These are phyloP conservation scores for Cryptococcus depauperatus DNA, from an alignment of 1,284 basidiomycete genomes.

Conservation along the genomic window DNA sequence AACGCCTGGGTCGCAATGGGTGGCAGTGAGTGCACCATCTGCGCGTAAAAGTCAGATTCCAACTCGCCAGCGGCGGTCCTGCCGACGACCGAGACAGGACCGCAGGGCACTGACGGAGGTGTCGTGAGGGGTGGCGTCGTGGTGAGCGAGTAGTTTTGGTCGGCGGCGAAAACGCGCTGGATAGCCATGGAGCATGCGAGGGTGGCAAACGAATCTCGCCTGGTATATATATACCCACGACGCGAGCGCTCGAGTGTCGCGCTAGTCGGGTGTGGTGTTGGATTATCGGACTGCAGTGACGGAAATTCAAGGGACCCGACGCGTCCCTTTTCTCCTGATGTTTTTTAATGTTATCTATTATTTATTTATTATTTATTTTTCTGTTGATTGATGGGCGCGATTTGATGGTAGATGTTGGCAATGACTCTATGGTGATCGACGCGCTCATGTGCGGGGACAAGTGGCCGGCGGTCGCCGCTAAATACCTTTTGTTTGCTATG, in stretches of 20 bases:
- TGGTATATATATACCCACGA: no score
- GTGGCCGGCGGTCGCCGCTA: no score
- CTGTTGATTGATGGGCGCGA: conserved; percentile 2
- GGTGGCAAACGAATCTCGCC: not conserved
- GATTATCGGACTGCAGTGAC: not conserved
- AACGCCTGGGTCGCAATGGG: not conserved
- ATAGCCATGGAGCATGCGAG: not conserved
- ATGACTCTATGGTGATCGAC: not conserved
- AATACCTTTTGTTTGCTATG: no score
- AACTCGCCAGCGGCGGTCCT: no score
- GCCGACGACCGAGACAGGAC: no score
- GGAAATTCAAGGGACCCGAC: not conserved
- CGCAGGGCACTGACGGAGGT: no score
- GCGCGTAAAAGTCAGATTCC: no score
- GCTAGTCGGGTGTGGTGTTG: conserved; percentile 4
- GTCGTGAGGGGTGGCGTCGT: not conserved
- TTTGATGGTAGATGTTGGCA: not conserved
- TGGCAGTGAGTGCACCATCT: not conserved
- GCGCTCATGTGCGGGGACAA: no score
- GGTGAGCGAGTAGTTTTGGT: not conserved
- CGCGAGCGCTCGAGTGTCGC: no score
- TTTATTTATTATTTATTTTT: not conserved
- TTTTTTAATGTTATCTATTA: no score
- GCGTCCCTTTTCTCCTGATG: no score
- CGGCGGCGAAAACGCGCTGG: not conserved